Evolutionary conservation across 2,329 filamentous ascomycete genomes (phyloP), one percentile per base, ranked within the genome.

Genomic region (Diaporthe australafricana): DNA sequence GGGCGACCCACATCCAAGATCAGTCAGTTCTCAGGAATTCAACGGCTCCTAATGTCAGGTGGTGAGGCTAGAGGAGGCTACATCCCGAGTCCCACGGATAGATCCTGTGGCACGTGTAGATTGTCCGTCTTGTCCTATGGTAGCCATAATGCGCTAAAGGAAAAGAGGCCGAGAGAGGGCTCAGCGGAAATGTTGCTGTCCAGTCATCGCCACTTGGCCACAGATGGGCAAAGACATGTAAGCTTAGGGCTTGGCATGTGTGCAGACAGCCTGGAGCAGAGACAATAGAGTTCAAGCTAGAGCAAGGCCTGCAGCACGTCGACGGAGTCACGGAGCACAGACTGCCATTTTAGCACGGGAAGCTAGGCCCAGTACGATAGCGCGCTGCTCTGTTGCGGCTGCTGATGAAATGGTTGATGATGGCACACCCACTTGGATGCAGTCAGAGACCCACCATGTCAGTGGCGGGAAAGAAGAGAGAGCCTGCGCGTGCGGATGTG

Each of bases 261-360:
- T 38, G 25, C 40, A 47, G 45, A 68, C 11, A 17, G 40, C n/a
- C 32, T 16, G 48, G 27, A 35, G n/a, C 25, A 53, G 17, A 48
- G 32, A 35, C 55, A 72, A 71, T 71, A 71, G 40, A 70, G 68
- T 70, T 73, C 56, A 30, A 62, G 68, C 71, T 70, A 67, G 47
- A 57, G 45, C 47, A 47, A 45, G 56, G 30, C 47, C 30, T 70
- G 53, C 71, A 70, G 52, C 67, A 72, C 57, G 60, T 66, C 48
- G 62, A 35, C 42, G 60, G 60, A 57, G 68, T 68, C 68, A 60
- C 68, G 32, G 17, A 70, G 57, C 57, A 70, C 56, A 65, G 32
- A 70, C 25, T 70, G 30, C 42, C 68, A 35, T 38, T n/a, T 27
- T 45, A 57, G 60, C 50, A 42, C 35, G 32, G 38, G 53, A 22